A percentile compares a stretch with the other conserved stretches of the same genome.
phyloP scores from a whole-genome alignment of 1,284 basidiomycete species.

The Cryptococcus amylolentus region DNA sequence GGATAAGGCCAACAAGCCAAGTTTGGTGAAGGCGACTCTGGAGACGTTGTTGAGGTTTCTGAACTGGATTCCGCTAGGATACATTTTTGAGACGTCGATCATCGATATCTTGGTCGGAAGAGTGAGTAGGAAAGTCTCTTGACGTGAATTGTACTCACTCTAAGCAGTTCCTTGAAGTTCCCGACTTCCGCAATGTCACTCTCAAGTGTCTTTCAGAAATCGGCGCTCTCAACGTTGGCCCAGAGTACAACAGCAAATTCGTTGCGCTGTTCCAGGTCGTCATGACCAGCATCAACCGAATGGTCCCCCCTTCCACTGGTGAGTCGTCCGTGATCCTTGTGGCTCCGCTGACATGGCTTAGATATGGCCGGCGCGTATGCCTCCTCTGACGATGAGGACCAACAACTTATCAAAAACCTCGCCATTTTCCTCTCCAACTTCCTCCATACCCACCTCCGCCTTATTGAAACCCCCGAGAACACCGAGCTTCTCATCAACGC shows the following conservation, averaged over 20 bases:
- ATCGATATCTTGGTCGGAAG: conserved; percentile 89
- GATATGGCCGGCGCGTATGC: conserved; percentile 90
- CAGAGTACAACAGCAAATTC: conserved; percentile 98
- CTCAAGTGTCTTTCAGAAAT: conserved; percentile 98
- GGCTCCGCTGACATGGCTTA: conserved; percentile 16
- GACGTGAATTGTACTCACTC: conserved; percentile 3
- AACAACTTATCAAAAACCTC: conserved; percentile 96
- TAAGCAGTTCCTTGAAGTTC: conserved; percentile 84
- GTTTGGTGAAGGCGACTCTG: conserved; percentile 89
- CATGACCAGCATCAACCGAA: conserved; percentile 93
- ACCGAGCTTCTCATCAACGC: conserved; percentile 93
- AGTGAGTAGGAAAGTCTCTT: conserved; percentile 53
- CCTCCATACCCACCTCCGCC: conserved; percentile 83
- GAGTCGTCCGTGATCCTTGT: neutral
- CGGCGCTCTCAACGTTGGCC: conserved; percentile 87
- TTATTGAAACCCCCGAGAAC: conserved; percentile 87
- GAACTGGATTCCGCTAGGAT: conserved; percentile 99
- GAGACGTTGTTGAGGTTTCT: conserved; percentile 95
- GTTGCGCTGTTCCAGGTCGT: conserved; percentile 97
- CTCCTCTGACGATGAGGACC: conserved; percentile 85
- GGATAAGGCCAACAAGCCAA: conserved; percentile 95
- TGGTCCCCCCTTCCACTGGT: conserved; percentile 93
- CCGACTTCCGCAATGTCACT: conserved; percentile 96
- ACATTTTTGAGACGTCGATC: conserved; percentile 97
- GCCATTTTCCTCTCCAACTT: conserved; percentile 97